A percentile compares a stretch with the other conserved stretches of the same genome.
These are phyloP conservation scores for Warburgia ugandensis DNA, from an alignment of 164 flowering plant genomes.

Conservation along the genomic window DNA sequence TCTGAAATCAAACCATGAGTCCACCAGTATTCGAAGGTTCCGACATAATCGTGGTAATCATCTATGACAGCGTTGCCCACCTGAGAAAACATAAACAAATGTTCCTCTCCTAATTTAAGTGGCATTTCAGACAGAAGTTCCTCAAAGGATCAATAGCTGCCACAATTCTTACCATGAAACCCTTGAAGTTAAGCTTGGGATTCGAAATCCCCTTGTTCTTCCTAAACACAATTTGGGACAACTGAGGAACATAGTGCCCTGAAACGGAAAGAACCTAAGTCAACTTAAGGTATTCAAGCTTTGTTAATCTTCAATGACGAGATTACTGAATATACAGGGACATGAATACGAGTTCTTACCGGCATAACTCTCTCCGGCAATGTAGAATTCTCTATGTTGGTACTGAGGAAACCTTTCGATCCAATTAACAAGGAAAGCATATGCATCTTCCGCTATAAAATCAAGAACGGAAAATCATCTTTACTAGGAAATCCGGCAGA, in stretches of 20 bases:
- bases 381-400: constrained; percentile 84
- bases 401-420: constrained; percentile 92
- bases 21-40: constrained; percentile 99
- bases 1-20: constrained; percentile 92
- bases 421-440: constrained; percentile 81
- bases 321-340: neutral
- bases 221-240: constrained; percentile 58
- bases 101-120: no score
- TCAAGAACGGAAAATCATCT: constrained; percentile 1
- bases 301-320: neutral
- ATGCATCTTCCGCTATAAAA: constrained; percentile 84
- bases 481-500: no score
- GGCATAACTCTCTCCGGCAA: constrained; percentile 98
- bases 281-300: neutral
- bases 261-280: constrained; percentile 20
- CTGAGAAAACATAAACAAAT: constrained; percentile 24
- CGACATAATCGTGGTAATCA: constrained; percentile 81
- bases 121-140: no score
- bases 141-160: neutral
- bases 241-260: constrained; percentile 98
- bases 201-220: constrained; percentile 64
- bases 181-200: constrained; percentile 75
- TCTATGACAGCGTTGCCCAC: constrained; percentile 97
- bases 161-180: constrained; percentile 58
- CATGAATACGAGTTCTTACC: constrained; percentile 27